Conservation (phyloP, 2,329 filamentous ascomycete species). For the Byssothecium circinans region DNA sequence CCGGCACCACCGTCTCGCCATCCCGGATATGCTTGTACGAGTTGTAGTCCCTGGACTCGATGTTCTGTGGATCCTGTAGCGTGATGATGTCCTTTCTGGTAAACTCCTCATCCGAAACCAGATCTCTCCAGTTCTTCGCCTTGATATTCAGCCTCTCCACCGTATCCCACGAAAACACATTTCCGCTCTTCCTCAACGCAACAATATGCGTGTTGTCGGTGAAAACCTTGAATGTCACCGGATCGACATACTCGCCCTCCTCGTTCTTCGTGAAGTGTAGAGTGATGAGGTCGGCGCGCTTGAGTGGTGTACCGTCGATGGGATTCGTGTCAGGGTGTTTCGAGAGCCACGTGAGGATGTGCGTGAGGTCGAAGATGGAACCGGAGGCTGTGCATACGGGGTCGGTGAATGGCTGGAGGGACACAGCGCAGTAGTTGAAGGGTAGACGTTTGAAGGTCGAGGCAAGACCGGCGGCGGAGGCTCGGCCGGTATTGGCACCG, state of each 20-base stretch:
- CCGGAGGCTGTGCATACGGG: constrained; percentile 88
- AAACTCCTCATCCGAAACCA: constrained; percentile 86
- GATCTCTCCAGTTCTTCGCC: constrained; percentile 90
- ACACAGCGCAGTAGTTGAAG: constrained; percentile 97
- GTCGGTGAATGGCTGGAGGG: constrained; percentile 90
- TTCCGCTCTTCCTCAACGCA: constrained; percentile 81
- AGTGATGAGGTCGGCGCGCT: constrained; percentile 81
- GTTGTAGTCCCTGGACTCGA: constrained; percentile 78
- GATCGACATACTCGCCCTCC: constrained; percentile 88
- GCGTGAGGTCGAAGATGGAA: constrained; percentile 91
- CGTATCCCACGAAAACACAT: constrained; percentile 96
- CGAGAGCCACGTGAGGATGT: constrained; percentile 91
- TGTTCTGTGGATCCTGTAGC: constrained; percentile 91
- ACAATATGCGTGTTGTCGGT: constrained; percentile 98
- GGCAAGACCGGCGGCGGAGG: constrained; percentile 51
- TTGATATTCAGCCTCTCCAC: constrained; percentile 95
- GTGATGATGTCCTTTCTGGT: constrained; percentile 91
- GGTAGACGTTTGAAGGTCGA: constrained; percentile 83
- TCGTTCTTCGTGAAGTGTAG: constrained; percentile 92
- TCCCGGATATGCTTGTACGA: constrained; percentile 89
- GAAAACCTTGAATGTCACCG: constrained; percentile 95
- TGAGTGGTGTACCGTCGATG: constrained; percentile 76
- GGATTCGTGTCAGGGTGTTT: constrained; percentile 94
- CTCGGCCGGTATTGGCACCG: constrained; percentile 63
- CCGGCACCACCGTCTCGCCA: constrained; percentile 74